These are phyloP conservation scores for Candida berthetii DNA, from an alignment of 805 yeast genomes.

Conservation along the genomic window DNA sequence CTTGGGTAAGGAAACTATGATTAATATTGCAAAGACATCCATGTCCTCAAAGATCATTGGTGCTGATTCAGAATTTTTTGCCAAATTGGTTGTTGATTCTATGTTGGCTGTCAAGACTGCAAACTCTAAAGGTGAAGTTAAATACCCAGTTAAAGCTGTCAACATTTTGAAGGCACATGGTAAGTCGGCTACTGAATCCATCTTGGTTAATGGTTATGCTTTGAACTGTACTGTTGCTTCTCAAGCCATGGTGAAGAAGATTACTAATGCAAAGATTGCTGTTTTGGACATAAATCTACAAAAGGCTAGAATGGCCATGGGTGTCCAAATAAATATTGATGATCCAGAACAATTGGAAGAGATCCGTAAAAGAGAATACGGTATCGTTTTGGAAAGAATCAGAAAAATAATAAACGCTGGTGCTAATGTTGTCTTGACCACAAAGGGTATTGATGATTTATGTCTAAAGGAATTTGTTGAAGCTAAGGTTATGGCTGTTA, in stretches of 20 bases:
- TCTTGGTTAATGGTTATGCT: slow-evolving; percentile 90
- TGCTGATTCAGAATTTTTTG: slow-evolving; percentile 84
- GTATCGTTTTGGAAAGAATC: slow-evolving; percentile 56
- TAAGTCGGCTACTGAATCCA: slow-evolving; percentile 81
- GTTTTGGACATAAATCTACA: slow-evolving; percentile 91
- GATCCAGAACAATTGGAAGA: slow-evolving; percentile 95
- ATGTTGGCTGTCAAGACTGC: slow-evolving; percentile 91
- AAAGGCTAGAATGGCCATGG: slow-evolving; percentile 96
- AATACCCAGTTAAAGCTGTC: slow-evolving; percentile 96
- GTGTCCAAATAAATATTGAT: slow-evolving; percentile 93
- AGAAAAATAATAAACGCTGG: slow-evolving; percentile 85
- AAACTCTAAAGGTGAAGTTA: slow-evolving; percentile 79
- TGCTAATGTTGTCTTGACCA: slow-evolving; percentile 85
- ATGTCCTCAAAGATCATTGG: slow-evolving; percentile 98
- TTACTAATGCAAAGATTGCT: slow-evolving; percentile 72
- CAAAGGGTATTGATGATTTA: slow-evolving; percentile 96
- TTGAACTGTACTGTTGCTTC: slow-evolving; percentile 95
- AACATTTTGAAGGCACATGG: slow-evolving; percentile 96
- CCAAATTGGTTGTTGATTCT: slow-evolving; percentile 90
- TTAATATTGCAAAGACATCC: slow-evolving; percentile 92
- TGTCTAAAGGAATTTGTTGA: slow-evolving; percentile 95
- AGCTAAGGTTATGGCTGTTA: slow-evolving; percentile 79
- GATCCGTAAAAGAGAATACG: slow-evolving; percentile 92
- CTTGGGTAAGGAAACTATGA: slow-evolving; percentile 70
- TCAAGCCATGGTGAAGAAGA: slow-evolving; percentile 85